These are phyloP conservation scores for Colletotrichum euphorbiae DNA, from an alignment of 2,329 filamentous ascomycete species.

Conservation along the genomic window DNA sequence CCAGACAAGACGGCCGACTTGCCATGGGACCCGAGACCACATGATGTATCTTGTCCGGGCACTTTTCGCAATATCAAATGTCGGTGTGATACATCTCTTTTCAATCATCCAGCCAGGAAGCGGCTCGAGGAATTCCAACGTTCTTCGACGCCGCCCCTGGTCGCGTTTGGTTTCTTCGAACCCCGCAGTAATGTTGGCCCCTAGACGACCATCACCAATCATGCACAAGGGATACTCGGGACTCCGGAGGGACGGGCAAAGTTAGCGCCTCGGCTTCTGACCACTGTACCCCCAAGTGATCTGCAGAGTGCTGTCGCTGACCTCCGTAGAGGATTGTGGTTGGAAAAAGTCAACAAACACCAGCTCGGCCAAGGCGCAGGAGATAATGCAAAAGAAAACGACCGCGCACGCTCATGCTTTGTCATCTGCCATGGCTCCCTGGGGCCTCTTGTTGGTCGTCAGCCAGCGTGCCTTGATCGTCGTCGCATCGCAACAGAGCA, in stretches of 20 bases:
- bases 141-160: constrained; percentile 18
- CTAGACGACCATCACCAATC: constrained; percentile 13
- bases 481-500: constrained; percentile 29
- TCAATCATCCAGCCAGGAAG: constrained; percentile 23
- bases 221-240: background rate
- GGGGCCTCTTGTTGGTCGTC: constrained; percentile 18
- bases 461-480: constrained; percentile 33
- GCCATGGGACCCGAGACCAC: constrained; percentile 14
- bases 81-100: constrained; percentile 35
- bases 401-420: constrained; percentile 2
- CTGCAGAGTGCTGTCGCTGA: constrained; percentile 17
- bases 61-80: constrained; percentile 30
- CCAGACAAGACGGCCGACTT: constrained; percentile 8
- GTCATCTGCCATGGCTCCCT: constrained; percentile 14
- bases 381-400: constrained; percentile 5
- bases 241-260: constrained; percentile 9
- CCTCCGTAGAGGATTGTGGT: constrained; percentile 1
- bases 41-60: constrained; percentile 18
- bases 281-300: background rate
- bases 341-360: too few species aligned
- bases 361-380: too few species aligned
- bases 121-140: constrained; percentile 12
- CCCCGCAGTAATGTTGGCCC: constrained; percentile 24
- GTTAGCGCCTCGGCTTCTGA: constrained; percentile 28
- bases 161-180: constrained; percentile 11